These are phyloP conservation scores for Paecilomyces variotii DNA, from an alignment of 2,329 filamentous ascomycete species.

Conservation along the genomic window DNA sequence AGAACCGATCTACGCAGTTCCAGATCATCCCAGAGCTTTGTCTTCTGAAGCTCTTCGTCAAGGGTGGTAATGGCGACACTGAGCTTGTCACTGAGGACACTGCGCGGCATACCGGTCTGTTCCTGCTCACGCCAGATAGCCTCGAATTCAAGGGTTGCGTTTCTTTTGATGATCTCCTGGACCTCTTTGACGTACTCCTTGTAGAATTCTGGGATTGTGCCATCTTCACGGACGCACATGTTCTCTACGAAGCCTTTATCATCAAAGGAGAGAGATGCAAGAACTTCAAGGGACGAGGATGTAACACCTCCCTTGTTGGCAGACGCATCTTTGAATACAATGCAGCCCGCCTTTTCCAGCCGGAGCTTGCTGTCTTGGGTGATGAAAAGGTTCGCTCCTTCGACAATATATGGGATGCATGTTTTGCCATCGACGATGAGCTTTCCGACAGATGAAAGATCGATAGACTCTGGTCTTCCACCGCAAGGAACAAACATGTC, in stretches of 20 bases:
- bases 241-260: slow-evolving; percentile 79
- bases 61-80: slow-evolving; percentile 91
- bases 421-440: slow-evolving; percentile 86
- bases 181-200: slow-evolving; percentile 85
- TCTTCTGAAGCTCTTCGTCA: slow-evolving; percentile 91
- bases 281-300: slow-evolving; percentile 89
- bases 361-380: slow-evolving; percentile 96
- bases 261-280: slow-evolving; percentile 90
- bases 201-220: slow-evolving; percentile 82
- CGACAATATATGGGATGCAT: slow-evolving; percentile 87
- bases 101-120: slow-evolving; percentile 68
- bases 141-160: slow-evolving; percentile 90
- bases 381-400: slow-evolving; percentile 97
- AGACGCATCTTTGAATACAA: slow-evolving; percentile 95
- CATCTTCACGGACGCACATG: slow-evolving; percentile 81
- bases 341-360: slow-evolving; percentile 87
- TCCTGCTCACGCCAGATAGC: slow-evolving; percentile 95
- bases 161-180: slow-evolving; percentile 82
- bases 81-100: slow-evolving; percentile 83
- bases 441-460: slow-evolving; percentile 76
- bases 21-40: slow-evolving; percentile 81
- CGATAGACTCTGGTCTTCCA: slow-evolving; percentile 92
- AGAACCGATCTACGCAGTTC: slow-evolving; percentile 71
- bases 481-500: slow-evolving; percentile 94
- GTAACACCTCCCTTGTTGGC: slow-evolving; percentile 99